phyloP scores from a whole-genome alignment of 1,139 yeast species.

The Hansenula sp. region DNA sequence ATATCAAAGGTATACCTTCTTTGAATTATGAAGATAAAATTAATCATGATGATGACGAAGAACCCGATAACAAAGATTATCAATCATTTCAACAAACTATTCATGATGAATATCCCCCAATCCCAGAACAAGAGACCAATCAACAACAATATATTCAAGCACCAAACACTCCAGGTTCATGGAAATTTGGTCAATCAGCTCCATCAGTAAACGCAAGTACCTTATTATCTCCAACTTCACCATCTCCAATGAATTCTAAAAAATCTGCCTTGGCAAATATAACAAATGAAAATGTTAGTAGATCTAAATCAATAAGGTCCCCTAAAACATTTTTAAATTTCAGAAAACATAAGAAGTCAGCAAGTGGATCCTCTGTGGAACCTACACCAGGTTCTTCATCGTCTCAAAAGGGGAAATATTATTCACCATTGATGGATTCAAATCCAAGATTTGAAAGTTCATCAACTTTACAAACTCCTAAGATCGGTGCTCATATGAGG shows the following conservation, averaged over 20 bases:
- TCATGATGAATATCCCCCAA: not conserved
- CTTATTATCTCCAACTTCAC: conserved; percentile 10
- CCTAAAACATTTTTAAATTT: conserved; percentile 31
- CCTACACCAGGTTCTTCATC: not conserved
- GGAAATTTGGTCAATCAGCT: not conserved
- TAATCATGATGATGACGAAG: too few relatives aligned
- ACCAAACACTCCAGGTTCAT: conserved; percentile 1
- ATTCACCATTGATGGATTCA: conserved; percentile 18
- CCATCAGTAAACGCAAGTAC: not conserved
- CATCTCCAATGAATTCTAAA: conserved; percentile 6
- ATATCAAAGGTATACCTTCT: conserved; percentile 15
- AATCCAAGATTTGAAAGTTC: conserved; percentile 2
- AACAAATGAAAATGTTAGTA: conserved; percentile 7
- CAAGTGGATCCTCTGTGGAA: conserved; percentile 17
- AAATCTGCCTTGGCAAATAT: conserved; percentile 7
- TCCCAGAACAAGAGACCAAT: not conserved
- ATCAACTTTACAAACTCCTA: not conserved
- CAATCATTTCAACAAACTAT: not conserved
- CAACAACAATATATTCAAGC: not conserved
- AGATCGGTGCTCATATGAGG: not conserved
- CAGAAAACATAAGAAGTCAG: conserved; percentile 23
- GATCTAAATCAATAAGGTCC: conserved; percentile 26
- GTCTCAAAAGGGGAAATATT: not conserved
- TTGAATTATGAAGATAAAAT: not conserved
- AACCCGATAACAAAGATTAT: not conserved